Conservation (phyloP, 2,329 filamentous ascomycete genomes). For the Pleurostoma richardsiae region DNA sequence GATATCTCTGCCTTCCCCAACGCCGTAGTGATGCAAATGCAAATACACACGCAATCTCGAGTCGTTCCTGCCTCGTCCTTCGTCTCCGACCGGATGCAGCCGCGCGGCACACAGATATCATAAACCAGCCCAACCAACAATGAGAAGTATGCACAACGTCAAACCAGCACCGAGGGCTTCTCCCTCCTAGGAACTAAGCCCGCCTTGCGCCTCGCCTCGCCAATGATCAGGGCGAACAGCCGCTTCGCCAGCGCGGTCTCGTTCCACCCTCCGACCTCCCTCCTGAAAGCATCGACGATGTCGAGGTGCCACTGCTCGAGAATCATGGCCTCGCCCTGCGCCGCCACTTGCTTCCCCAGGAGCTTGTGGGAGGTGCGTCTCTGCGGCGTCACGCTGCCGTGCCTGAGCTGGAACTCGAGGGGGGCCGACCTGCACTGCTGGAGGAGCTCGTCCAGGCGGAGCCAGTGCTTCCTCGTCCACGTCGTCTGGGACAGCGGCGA, state of each 20-base stretch:
- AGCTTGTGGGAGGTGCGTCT: constrained; percentile 22
- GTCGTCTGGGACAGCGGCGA: constrained; percentile 29
- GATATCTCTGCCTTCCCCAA: no score
- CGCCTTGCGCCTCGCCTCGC: constrained; percentile 35
- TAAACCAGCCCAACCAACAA: no score
- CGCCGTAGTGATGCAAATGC: no score
- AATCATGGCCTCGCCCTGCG: constrained; percentile 38
- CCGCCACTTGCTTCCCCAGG: constrained; percentile 42
- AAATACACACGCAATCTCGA: constrained; percentile 4
- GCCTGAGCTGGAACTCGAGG: constrained; percentile 27
- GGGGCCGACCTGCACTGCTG: constrained; percentile 39
- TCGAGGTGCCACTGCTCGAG: constrained; percentile 55
- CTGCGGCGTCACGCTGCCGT: constrained; percentile 12
- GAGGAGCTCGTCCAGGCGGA: constrained; percentile 45
- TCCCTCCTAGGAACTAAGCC: constrained; percentile 12
- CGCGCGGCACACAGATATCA: no score
- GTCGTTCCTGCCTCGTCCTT: no score
- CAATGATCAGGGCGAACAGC: constrained; percentile 48
- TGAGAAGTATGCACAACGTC: constrained; percentile 12
- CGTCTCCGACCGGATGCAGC: no score
- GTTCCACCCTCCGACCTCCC: constrained; percentile 44
- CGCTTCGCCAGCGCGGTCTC: constrained; percentile 43
- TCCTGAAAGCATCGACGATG: constrained; percentile 48
- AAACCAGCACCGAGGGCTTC: constrained; percentile 8
- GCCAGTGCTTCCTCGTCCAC: constrained; percentile 50